These are phyloP conservation scores for Ascochyta lentis DNA, from an alignment of 2,329 filamentous ascomycete species.

Conservation along the genomic window DNA sequence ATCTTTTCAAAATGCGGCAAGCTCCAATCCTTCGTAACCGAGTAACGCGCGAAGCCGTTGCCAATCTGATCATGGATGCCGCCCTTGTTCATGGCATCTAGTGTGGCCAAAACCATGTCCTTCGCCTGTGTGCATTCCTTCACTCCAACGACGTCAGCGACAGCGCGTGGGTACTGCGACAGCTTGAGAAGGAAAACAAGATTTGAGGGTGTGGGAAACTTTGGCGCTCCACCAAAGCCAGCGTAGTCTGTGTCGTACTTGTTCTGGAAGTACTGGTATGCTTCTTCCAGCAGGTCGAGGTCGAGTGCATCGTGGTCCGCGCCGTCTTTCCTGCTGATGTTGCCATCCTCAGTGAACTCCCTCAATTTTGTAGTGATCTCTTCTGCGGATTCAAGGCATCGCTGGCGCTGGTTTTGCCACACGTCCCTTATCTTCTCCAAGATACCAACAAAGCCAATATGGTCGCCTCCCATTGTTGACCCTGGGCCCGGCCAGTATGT, in stretches of 20 bases:
- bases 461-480: constrained; percentile 59
- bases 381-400: constrained; percentile 82
- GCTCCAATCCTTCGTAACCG: constrained; percentile 89
- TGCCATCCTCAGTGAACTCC: constrained; percentile 89
- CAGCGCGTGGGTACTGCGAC: constrained; percentile 71
- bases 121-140: constrained; percentile 76
- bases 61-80: constrained; percentile 79
- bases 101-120: constrained; percentile 79
- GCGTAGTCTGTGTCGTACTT: constrained; percentile 30
- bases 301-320: constrained; percentile 75
- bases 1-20: constrained; percentile 98
- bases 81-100: constrained; percentile 77
- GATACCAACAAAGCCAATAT: constrained; percentile 82
- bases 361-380: constrained; percentile 81
- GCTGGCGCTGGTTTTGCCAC: constrained; percentile 84
- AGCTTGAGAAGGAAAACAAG: constrained; percentile 81
- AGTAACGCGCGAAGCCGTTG: constrained; percentile 82
- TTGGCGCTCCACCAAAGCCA: constrained; percentile 78
- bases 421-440: constrained; percentile 75
- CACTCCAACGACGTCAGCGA: constrained; percentile 86
- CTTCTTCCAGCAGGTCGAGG: constrained; percentile 89
- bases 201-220: constrained; percentile 89
- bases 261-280: constrained; percentile 60
- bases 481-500: constrained; percentile 93
- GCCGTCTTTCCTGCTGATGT: constrained; percentile 57